Conservation (phyloP, 192 early-diverging fungal genomes). For the Dimargaris verticillata region DNA sequence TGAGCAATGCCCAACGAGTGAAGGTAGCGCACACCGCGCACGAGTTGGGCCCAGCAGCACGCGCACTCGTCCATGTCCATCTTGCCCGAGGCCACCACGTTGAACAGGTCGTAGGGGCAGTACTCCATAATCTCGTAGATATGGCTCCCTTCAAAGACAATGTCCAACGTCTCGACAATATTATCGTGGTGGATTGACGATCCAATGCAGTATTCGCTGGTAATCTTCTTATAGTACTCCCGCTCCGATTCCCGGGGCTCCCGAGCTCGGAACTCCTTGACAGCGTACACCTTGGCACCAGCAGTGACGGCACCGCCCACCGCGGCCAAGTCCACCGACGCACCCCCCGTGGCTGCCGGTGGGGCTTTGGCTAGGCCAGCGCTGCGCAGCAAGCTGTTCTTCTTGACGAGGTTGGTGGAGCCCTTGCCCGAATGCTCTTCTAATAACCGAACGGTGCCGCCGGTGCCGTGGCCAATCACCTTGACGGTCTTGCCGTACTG, state of each 20-base stretch:
- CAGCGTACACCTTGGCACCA: slow-evolving; percentile 29
- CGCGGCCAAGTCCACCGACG: background rate
- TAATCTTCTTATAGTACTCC: slow-evolving; percentile 65
- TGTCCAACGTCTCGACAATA: slow-evolving; percentile 61
- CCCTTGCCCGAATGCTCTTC: slow-evolving; percentile 18
- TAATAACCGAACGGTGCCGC: slow-evolving; percentile 53
- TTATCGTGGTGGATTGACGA: slow-evolving; percentile 59
- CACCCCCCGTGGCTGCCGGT: background rate
- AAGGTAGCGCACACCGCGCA: slow-evolving; percentile 68
- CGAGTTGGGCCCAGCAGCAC: slow-evolving; percentile 77
- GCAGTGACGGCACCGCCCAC: background rate
- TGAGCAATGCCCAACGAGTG: slow-evolving; percentile 86
- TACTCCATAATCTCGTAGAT: slow-evolving; percentile 82
- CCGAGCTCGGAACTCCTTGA: slow-evolving; percentile 68
- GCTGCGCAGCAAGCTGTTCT: no score
- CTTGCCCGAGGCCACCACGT: slow-evolving; percentile 51
- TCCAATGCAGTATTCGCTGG: slow-evolving; percentile 68
- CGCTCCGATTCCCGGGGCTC: slow-evolving; percentile 44
- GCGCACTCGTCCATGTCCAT: slow-evolving; percentile 64
- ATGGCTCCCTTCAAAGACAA: slow-evolving; percentile 44
- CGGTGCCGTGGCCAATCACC: slow-evolving; percentile 49
- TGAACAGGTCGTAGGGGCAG: slow-evolving; percentile 77
- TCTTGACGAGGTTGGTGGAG: no score
- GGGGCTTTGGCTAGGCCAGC: background rate
- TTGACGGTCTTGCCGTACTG: slow-evolving; percentile 45